Percentiles rank a stretch among this genome's conserved stretches.
These are phyloP conservation scores for Picea sitchensis DNA, from an alignment of 75 land plant genomes.

Conservation along the genomic window DNA sequence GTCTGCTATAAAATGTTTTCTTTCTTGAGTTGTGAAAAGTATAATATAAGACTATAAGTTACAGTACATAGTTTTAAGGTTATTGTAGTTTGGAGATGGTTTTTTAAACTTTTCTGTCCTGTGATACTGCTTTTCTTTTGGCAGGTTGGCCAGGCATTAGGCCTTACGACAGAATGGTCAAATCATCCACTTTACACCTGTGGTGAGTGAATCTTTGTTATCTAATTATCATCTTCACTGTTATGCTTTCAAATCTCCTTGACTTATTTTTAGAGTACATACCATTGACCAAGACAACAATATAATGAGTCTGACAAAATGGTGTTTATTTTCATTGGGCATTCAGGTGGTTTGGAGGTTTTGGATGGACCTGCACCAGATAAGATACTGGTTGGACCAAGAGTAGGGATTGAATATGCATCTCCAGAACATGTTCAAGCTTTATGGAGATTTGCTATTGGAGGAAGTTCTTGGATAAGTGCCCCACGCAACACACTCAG, in stretches of 20 bases:
- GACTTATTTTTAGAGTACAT: neutral
- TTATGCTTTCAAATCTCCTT: neutral
- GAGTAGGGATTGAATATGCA: slow-evolving; percentile 96
- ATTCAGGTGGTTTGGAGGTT: slow-evolving; percentile 82
- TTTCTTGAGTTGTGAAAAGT: too few species aligned
- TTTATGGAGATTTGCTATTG: slow-evolving; percentile 94
- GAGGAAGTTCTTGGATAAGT: slow-evolving; percentile 92
- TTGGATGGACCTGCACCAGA: slow-evolving; percentile 89
- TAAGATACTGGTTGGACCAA: slow-evolving; percentile 77
- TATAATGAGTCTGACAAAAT: neutral
- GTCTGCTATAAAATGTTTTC: too few species aligned
- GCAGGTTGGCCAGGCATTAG: slow-evolving; percentile 94
- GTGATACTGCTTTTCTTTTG: neutral
- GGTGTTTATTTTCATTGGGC: neutral
- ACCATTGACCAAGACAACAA: neutral
- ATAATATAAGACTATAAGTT: too few species aligned
- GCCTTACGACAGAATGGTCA: slow-evolving; percentile 81
- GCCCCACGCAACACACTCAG: slow-evolving; percentile 80
- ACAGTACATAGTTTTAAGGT: too few species aligned
- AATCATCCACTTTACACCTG: slow-evolving; percentile 72
- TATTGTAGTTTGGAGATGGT: too few species aligned
- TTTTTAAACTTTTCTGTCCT: too few species aligned
- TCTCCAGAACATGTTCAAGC: slow-evolving; percentile 74
- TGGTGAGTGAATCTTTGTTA: slow-evolving; percentile 37
- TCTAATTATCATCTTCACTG: neutral